Conservation (phyloP, 2,329 filamentous ascomycete genomes). For the Trichoderma koningiopsis region DNA sequence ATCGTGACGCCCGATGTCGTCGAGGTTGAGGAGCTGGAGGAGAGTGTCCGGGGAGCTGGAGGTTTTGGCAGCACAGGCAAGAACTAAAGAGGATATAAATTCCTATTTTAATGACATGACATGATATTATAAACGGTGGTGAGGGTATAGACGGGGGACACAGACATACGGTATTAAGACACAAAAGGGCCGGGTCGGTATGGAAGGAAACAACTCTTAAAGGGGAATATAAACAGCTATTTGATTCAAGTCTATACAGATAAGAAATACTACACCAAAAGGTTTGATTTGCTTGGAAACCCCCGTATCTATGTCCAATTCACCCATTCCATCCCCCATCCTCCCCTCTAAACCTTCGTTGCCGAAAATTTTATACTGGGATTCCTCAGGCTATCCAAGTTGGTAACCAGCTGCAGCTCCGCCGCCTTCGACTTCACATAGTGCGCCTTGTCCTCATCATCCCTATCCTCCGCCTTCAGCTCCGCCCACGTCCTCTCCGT, state of each 20-base stretch:
- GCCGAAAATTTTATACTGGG: conserved; percentile 68
- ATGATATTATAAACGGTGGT: neutral
- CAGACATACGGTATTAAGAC: neutral
- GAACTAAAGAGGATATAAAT: conserved; percentile 20
- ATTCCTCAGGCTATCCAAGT: conserved; percentile 66
- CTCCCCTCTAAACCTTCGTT: conserved; percentile 45
- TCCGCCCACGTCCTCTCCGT: conserved; percentile 48
- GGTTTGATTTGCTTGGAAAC: neutral
- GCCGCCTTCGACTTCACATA: conserved; percentile 79
- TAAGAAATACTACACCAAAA: neutral
- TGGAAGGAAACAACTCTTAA: neutral
- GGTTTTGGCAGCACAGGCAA: conserved; percentile 87
- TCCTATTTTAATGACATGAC: neutral
- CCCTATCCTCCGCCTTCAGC: conserved; percentile 48
- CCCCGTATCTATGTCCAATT: neutral
- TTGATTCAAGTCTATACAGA: conserved; percentile 6
- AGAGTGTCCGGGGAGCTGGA: conserved; percentile 86
- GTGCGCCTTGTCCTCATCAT: conserved; percentile 60
- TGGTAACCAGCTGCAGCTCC: conserved; percentile 81
- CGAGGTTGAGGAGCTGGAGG: conserved; percentile 86
- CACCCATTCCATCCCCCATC: neutral
- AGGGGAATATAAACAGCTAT: neutral
- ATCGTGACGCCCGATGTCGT: conserved; percentile 91
- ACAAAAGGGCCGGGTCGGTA: neutral
- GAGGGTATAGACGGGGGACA: neutral